Percentiles rank a stretch among this genome's conserved stretches.
Conservation (phyloP, 176 grass and related monocot genomes). For the Bolboschoenus planiculmis region DNA sequence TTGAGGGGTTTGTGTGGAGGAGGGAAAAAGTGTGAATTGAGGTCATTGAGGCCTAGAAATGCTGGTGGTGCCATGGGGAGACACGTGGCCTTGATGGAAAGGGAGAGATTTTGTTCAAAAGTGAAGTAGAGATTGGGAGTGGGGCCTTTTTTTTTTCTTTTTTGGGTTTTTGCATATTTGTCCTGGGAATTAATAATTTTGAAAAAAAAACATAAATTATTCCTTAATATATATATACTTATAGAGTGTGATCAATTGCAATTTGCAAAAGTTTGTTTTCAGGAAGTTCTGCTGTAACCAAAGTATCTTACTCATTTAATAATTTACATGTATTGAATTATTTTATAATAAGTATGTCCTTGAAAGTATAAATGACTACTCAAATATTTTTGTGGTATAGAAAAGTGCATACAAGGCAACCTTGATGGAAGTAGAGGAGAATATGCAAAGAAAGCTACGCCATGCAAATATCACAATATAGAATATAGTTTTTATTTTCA, state of each 20-base stretch:
- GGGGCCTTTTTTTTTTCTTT: background rate
- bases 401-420: background rate
- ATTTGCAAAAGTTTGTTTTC: background rate
- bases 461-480: background rate
- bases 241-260: background rate
- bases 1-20: slow-evolving; percentile 4
- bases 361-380: background rate
- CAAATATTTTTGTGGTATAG: background rate
- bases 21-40: background rate
- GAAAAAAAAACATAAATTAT: background rate
- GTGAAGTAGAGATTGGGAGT: background rate
- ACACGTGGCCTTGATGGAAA: slow-evolving; percentile 26
- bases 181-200: background rate
- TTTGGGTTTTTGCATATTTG: slow-evolving; percentile 5
- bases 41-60: background rate
- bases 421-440: background rate
- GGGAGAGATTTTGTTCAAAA: background rate
- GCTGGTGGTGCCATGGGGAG: slow-evolving; percentile 17
- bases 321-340: background rate
- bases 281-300: background rate
- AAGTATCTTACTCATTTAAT: background rate
- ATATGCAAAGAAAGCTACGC: background rate
- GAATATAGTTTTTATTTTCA: background rate
- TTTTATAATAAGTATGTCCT: background rate
- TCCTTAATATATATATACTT: background rate